Percentiles rank a stretch among this genome's conserved stretches.
Conservation (phyloP, 2,329 filamentous ascomycete genomes). For the Paecilomyces fulvus region DNA sequence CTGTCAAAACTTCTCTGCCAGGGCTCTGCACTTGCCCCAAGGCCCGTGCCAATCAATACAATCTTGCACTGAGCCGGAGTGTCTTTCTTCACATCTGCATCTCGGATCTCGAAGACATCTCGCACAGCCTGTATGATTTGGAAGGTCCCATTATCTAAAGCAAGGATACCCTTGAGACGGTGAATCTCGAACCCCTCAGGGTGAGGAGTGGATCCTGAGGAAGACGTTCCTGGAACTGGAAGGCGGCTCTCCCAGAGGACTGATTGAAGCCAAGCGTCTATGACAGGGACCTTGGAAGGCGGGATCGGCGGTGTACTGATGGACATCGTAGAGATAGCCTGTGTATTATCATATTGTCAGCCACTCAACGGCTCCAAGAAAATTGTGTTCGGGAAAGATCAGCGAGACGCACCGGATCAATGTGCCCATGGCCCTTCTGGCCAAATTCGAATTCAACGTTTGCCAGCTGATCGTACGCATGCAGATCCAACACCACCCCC, state of each 20-base stretch:
- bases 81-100: slow-evolving; percentile 34
- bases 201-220: slow-evolving; percentile 12
- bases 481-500: slow-evolving; percentile 77
- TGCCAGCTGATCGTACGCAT: slow-evolving; percentile 81
- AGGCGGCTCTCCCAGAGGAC: slow-evolving; percentile 66
- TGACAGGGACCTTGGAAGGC: slow-evolving; percentile 47
- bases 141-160: slow-evolving; percentile 53
- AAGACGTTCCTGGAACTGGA: slow-evolving; percentile 9
- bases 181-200: slow-evolving; percentile 65
- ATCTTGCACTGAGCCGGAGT: slow-evolving; percentile 30
- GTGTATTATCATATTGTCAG: background rate
- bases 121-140: slow-evolving; percentile 86
- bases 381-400: background rate
- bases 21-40: slow-evolving; percentile 22
- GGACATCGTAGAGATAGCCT: slow-evolving; percentile 79
- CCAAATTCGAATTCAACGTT: slow-evolving; percentile 54
- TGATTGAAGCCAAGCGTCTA: slow-evolving; percentile 76
- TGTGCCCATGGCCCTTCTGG: slow-evolving; percentile 75
- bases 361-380: slow-evolving; percentile 6
- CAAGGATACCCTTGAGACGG: slow-evolving; percentile 72
- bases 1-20: slow-evolving; percentile 30
- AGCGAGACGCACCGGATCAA: slow-evolving; percentile 62
- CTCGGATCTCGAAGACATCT: slow-evolving; percentile 86
- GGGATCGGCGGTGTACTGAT: slow-evolving; percentile 57
- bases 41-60: slow-evolving; percentile 39